Conservation (phyloP, 2,329 filamentous ascomycete species). For the Ciborinia camelliae region DNA sequence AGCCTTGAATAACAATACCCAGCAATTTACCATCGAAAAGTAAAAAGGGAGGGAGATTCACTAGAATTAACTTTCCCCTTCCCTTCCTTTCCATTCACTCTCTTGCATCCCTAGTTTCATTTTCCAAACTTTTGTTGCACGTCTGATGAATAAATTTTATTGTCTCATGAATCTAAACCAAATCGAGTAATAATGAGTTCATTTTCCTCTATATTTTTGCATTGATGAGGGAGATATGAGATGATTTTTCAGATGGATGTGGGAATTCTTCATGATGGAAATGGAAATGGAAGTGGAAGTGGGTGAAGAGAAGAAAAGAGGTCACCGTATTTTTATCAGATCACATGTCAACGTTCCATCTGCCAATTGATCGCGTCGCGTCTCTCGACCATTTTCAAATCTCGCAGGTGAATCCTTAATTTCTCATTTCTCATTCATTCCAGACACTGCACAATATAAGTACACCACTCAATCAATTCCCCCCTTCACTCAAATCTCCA, state of each 20-base stretch:
- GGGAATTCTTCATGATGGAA: too few relatives aligned
- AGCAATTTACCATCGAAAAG: background rate
- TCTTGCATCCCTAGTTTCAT: background rate
- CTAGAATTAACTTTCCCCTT: background rate
- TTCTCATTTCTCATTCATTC: too few relatives aligned
- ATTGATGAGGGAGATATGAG: background rate
- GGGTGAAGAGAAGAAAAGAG: background rate
- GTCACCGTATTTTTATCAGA: background rate
- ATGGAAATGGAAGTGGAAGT: too few relatives aligned
- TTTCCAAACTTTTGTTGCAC: background rate
- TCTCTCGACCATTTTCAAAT: background rate
- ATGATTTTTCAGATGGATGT: background rate
- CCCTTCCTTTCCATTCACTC: background rate
- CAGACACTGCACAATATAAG: background rate
- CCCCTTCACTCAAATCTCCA: background rate
- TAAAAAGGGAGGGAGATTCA: background rate
- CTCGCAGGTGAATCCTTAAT: background rate
- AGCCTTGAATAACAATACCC: background rate
- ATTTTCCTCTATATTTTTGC: background rate
- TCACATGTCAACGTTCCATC: slow-evolving; percentile 15
- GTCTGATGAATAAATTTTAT: background rate
- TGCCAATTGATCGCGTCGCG: slow-evolving; percentile 5
- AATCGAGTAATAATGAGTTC: background rate
- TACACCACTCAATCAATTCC: background rate
- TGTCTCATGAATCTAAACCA: background rate